These are phyloP conservation scores for Hyphopichia fennica DNA, from an alignment of 1,139 yeast species.

Conservation along the genomic window DNA sequence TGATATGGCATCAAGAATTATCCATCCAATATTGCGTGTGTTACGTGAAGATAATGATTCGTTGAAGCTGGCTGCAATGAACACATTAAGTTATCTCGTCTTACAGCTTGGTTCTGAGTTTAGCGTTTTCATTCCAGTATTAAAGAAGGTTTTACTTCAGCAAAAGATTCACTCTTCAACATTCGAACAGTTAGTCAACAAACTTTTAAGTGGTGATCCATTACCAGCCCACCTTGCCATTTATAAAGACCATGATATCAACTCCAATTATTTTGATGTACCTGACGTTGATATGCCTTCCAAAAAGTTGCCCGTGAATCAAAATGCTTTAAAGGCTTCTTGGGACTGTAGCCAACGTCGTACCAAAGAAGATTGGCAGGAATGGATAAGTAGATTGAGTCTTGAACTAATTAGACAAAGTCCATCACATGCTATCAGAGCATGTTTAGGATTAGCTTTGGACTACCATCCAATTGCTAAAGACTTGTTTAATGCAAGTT, in stretches of 20 bases:
- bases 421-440: constrained; percentile 92
- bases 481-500: constrained; percentile 90
- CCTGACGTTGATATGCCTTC: constrained; percentile 70
- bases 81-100: constrained; percentile 75
- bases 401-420: constrained; percentile 87
- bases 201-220: constrained; percentile 84
- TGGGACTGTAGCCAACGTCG: constrained; percentile 93
- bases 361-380: constrained; percentile 96
- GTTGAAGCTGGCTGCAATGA: constrained; percentile 63
- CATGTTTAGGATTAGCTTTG: constrained; percentile 88
- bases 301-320: constrained; percentile 78
- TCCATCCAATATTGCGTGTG: constrained; percentile 82
- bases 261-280: constrained; percentile 50
- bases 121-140: constrained; percentile 82
- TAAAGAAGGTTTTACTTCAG: constrained; percentile 66
- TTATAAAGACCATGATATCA: constrained; percentile 62
- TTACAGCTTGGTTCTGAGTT: constrained; percentile 84
- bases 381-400: constrained; percentile 88
- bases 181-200: constrained; percentile 79
- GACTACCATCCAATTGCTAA: constrained; percentile 87
- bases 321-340: constrained; percentile 70
- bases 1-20: constrained; percentile 88
- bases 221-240: constrained; percentile 76
- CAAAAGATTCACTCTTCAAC: constrained; percentile 69
- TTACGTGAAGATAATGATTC: constrained; percentile 62